A percentile compares a stretch with the other conserved stretches of the same genome.
Evolutionary conservation across 2,329 filamentous ascomycete genomes (phyloP).

Genomic region (Colletotrichum plurivorum): DNA sequence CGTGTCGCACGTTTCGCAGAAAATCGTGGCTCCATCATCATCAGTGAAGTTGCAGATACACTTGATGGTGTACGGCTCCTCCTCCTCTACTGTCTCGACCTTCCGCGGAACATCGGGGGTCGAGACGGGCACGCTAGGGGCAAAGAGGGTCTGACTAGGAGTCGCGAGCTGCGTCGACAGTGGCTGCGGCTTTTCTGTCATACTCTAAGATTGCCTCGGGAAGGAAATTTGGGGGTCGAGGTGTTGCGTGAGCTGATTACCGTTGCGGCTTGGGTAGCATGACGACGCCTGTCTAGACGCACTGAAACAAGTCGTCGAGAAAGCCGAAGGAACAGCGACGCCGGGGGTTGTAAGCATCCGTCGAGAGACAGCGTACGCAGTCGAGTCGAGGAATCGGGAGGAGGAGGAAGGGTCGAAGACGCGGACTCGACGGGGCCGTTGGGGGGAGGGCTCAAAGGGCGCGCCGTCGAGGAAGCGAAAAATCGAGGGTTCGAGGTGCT

Average conservation of each 20-base stretch:
- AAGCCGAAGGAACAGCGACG: conserved; percentile 27
- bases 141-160: conserved; percentile 65
- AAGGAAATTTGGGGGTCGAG: conserved; percentile 49
- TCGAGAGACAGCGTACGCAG: conserved; percentile 13
- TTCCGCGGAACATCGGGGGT: conserved; percentile 60
- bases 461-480: conserved; percentile 19
- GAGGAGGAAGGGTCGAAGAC: conserved; percentile 6
- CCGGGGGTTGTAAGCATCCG: conserved; percentile 34
- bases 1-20: conserved; percentile 94
- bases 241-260: conserved; percentile 61
- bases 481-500: conserved; percentile 8
- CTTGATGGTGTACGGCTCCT: conserved; percentile 95
- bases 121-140: conserved; percentile 54
- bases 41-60: conserved; percentile 95
- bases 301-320: conserved; percentile 41
- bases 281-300: conserved; percentile 67
- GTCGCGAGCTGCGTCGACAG: conserved; percentile 69
- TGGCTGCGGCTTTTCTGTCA: conserved; percentile 71
- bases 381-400: conserved; percentile 17
- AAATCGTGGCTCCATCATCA: conserved; percentile 98
- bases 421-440: conserved; percentile 24
- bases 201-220: conserved; percentile 68
- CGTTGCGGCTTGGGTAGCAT: conserved; percentile 69
- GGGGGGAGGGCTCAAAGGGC: conserved; percentile 13
- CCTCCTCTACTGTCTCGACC: conserved; percentile 72